Evolutionary conservation across 2,329 filamentous ascomycete genomes (phyloP), one percentile per base, ranked within the genome.

Genomic region (Penicillium sp.): DNA sequence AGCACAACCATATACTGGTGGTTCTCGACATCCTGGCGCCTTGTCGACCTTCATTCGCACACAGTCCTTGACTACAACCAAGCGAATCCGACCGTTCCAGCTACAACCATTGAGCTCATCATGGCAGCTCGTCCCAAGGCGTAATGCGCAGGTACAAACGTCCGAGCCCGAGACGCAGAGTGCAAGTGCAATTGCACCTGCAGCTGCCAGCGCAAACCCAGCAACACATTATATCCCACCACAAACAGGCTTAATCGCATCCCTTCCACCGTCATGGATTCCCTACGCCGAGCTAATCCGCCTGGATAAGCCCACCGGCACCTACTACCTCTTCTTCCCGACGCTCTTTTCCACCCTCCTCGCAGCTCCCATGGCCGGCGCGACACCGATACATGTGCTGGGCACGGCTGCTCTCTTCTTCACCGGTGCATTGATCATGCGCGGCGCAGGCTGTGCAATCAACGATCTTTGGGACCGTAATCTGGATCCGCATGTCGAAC

Each of bases 381-480:
- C 58, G 7, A 24, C 37, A 19, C 71, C 71, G 6, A 49, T 67
- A 24, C 71, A 77, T 43, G 67, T 79, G 7, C 45, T 72, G 55
- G 74, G 70, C 45, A 73, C 71, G 34, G 67, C 66, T 36, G 75
- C 66, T 19, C 69, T 74, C 23, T 77, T 75, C 58, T 77, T 74
- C 60, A 71, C 67, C 13, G 72, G 75, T 36, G 77, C 77, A 14
- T 64, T 83, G 58, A 73, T 83, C 48, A 75, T 83, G 70, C 76
- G 81, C 48, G 77, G 79, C 23, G 76, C 76, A 18, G 74, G 78
- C 4, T 85, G 82, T 63, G 75, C 80, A 0, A 83, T 83, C 71
- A 85, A 85, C 63, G 82, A 85, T 61, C 75, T 78, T 29, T 76
- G 81, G 67, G 83, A 85, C 60, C 75, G 78, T 44, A 79, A 81